Conservation (phyloP, 2,329 filamentous ascomycete genomes). For the Hymenotorrendiella dingleyae region DNA sequence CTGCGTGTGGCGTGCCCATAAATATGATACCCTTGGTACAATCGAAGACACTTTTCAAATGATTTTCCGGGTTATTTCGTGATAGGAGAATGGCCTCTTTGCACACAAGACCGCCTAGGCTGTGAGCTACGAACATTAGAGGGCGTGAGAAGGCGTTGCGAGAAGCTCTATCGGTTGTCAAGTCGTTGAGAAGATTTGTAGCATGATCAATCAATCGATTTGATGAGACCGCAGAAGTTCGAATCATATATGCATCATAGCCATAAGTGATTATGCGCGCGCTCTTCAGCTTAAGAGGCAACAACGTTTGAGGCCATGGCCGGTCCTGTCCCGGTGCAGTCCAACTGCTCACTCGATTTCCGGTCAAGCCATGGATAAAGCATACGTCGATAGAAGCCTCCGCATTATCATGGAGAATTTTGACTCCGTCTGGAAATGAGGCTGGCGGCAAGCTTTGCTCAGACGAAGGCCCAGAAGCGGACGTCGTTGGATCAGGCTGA, state of each 20-base stretch:
- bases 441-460: too few species aligned
- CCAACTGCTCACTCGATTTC: slow-evolving; percentile 36
- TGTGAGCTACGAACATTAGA: slow-evolving; percentile 35
- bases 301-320: slow-evolving; percentile 33
- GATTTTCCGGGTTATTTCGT: slow-evolving; percentile 26
- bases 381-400: slow-evolving; percentile 22
- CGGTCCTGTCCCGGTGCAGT: slow-evolving; percentile 24
- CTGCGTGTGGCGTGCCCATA: slow-evolving; percentile 35
- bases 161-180: too few species aligned
- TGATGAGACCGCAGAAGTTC: slow-evolving; percentile 24
- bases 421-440: slow-evolving; percentile 2
- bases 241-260: slow-evolving; percentile 32
- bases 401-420: neutral
- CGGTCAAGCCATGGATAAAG: slow-evolving; percentile 38
- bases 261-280: slow-evolving; percentile 37
- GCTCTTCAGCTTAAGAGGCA: slow-evolving; percentile 27
- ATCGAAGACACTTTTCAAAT: slow-evolving; percentile 29
- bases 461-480: too few species aligned
- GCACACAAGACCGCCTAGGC: slow-evolving; percentile 36
- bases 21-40: slow-evolving; percentile 30
- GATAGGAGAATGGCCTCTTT: slow-evolving; percentile 34
- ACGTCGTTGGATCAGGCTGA: too few species aligned
- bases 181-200: slow-evolving; percentile 28
- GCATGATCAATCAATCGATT: slow-evolving; percentile 29
- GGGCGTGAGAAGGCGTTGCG: slow-evolving; percentile 19